Conservation (phyloP, 2,329 filamentous ascomycete species). For the Monilinia fructicola region DNA sequence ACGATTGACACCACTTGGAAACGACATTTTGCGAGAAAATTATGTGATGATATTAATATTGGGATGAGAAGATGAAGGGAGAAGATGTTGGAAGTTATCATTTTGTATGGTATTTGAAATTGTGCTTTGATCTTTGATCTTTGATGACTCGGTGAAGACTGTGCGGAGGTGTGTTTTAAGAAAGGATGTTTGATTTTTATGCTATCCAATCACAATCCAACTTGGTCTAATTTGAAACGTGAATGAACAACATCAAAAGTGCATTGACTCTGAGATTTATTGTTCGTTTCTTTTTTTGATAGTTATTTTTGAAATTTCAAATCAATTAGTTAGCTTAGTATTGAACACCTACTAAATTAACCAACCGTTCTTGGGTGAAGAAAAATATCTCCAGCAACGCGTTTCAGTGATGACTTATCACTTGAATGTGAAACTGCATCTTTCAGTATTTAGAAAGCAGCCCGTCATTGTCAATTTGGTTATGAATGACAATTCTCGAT, state of each 20-base stretch:
- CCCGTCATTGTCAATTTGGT: neutral
- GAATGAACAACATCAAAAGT: neutral
- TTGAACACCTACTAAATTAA: too few relatives aligned
- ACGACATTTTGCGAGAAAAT: constrained; percentile 10
- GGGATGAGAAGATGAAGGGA: neutral
- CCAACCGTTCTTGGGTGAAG: too few relatives aligned
- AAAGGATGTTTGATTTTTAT: constrained; percentile 9
- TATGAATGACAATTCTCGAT: neutral
- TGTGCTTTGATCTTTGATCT: constrained; percentile 23
- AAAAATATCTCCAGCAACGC: too few relatives aligned
- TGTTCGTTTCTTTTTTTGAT: neutral
- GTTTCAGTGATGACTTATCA: neutral
- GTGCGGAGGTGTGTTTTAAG: constrained; percentile 23
- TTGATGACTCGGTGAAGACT: constrained; percentile 10
- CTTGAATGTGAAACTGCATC: neutral
- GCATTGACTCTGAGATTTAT: neutral
- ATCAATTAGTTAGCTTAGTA: too few relatives aligned
- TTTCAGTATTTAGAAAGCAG: neutral
- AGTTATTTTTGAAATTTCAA: too few relatives aligned
- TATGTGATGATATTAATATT: neutral
- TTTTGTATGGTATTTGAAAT: constrained; percentile 14
- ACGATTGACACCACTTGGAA: constrained; percentile 26
- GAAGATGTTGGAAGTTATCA: constrained; percentile 9
- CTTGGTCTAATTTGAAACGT: constrained; percentile 12
- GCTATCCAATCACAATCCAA: constrained; percentile 13